phyloP scores from a whole-genome alignment of 805 yeast species.

The Candida incommunis region DNA sequence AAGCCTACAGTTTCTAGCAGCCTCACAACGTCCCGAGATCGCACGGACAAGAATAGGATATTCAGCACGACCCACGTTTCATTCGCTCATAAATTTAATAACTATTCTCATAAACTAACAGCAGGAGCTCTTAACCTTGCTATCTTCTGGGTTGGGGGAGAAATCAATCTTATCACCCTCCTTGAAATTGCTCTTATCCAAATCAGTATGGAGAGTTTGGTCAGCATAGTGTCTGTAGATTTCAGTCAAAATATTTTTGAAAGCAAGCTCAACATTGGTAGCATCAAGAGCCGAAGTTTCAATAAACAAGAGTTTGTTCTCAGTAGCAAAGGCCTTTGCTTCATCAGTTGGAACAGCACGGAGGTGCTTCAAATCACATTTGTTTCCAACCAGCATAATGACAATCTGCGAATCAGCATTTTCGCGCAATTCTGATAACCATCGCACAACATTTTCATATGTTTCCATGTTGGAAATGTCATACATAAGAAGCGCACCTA shows the following conservation, averaged over 20 bases:
- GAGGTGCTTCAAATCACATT: conserved; percentile 84
- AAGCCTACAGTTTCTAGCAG: background rate
- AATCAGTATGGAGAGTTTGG: conserved; percentile 77
- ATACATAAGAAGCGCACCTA: conserved; percentile 90
- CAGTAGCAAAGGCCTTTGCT: conserved; percentile 72
- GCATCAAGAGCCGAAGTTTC: conserved; percentile 93
- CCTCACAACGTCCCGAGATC: too few relatives aligned
- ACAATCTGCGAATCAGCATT: conserved; percentile 96
- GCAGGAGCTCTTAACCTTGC: conserved; percentile 47
- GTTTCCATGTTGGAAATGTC: conserved; percentile 90
- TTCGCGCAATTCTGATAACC: conserved; percentile 88
- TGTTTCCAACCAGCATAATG: conserved; percentile 92
- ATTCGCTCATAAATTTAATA: too few relatives aligned
- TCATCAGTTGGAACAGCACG: conserved; percentile 97
- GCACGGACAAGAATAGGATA: too few relatives aligned
- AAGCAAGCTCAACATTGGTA: conserved; percentile 88
- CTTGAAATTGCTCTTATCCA: conserved; percentile 48
- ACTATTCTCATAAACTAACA: conserved; percentile 46
- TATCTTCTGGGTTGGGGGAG: conserved; percentile 85
- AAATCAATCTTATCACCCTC: conserved; percentile 84
- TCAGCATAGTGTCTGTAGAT: conserved; percentile 95
- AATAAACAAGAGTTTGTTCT: conserved; percentile 81
- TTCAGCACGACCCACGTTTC: too few relatives aligned
- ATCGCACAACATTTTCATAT: conserved; percentile 80
- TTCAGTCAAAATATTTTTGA: conserved; percentile 82